Conservation (phyloP, 495 filamentous ascomycete genomes). For the Penicillium bialowiezense region DNA sequence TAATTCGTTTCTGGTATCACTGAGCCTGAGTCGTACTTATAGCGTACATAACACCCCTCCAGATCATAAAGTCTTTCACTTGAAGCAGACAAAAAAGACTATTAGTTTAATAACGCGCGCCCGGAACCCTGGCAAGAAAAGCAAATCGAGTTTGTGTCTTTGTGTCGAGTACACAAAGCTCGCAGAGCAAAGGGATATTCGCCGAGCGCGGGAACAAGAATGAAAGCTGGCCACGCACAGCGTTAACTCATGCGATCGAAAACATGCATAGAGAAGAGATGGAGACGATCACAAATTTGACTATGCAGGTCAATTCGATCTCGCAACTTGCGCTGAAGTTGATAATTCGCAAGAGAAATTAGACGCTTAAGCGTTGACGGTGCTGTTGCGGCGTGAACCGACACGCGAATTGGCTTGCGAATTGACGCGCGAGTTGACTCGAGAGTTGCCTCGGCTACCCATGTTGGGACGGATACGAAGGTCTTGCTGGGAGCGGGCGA, state of each 20-base stretch:
- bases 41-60: conserved; percentile 3
- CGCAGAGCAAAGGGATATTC: neutral
- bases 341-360: neutral
- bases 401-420: conserved; percentile 32
- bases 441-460: conserved; percentile 41
- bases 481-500: conserved; percentile 48
- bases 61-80: conserved; percentile 8
- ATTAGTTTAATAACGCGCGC: conserved; percentile 1
- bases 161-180: neutral
- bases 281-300: conserved; percentile 10
- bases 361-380: conserved; percentile 6
- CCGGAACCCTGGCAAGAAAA: neutral
- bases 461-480: conserved; percentile 43
- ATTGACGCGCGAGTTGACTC: conserved; percentile 33
- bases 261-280: conserved; percentile 25
- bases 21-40: neutral
- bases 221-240: conserved; percentile 21
- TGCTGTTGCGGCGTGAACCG: conserved; percentile 40
- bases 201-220: conserved; percentile 8
- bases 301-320: neutral
- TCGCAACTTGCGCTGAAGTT: neutral
- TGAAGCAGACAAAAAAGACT: conserved; percentile 1
- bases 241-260: conserved; percentile 18
- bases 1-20: conserved; percentile 4
- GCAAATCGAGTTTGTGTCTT: too few species aligned